Conservation (phyloP, 2,329 filamentous ascomycete species). For the Alternaria metachromatica region DNA sequence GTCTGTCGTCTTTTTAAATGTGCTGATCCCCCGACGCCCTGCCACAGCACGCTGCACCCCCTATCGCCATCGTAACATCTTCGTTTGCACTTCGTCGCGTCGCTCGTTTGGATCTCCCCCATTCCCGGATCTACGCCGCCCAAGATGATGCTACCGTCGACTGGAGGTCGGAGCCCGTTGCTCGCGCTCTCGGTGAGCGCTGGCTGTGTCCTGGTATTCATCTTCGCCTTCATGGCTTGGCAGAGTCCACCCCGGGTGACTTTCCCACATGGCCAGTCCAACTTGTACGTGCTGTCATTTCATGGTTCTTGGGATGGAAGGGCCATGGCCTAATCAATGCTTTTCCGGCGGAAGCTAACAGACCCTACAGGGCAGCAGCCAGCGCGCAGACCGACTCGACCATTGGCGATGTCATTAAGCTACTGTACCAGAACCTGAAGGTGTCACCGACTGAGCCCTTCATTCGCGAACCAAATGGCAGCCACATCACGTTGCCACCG, state of each 20-base stretch:
- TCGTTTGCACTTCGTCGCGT: slow-evolving; percentile 5
- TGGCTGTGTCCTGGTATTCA: slow-evolving; percentile 40
- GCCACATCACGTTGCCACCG: slow-evolving; percentile 36
- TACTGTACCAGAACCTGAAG: slow-evolving; percentile 42
- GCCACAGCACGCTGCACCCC: slow-evolving; percentile 15
- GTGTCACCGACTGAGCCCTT: slow-evolving; percentile 34
- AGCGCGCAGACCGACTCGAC: slow-evolving; percentile 29
- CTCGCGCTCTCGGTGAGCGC: slow-evolving; percentile 40
- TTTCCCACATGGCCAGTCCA: slow-evolving; percentile 28
- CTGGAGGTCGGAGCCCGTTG: slow-evolving; percentile 41
- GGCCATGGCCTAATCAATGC: background rate
- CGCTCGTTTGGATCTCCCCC: slow-evolving; percentile 13
- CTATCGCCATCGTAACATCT: slow-evolving; percentile 20
- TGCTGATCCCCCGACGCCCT: slow-evolving; percentile 25
- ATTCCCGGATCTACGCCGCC: slow-evolving; percentile 7
- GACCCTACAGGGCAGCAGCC: slow-evolving; percentile 27
- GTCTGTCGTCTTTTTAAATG: slow-evolving; percentile 29
- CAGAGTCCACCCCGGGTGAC: slow-evolving; percentile 36
- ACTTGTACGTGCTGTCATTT: slow-evolving; percentile 31
- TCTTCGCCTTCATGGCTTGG: slow-evolving; percentile 46
- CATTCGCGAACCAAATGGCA: slow-evolving; percentile 42
- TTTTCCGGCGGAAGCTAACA: slow-evolving; percentile 19
- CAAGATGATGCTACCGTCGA: slow-evolving; percentile 40
- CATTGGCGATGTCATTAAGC: slow-evolving; percentile 41
- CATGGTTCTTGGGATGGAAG: background rate